Evolutionary conservation across 805 yeast genomes (phyloP).

Genomic region (Pichia paraexigua): DNA sequence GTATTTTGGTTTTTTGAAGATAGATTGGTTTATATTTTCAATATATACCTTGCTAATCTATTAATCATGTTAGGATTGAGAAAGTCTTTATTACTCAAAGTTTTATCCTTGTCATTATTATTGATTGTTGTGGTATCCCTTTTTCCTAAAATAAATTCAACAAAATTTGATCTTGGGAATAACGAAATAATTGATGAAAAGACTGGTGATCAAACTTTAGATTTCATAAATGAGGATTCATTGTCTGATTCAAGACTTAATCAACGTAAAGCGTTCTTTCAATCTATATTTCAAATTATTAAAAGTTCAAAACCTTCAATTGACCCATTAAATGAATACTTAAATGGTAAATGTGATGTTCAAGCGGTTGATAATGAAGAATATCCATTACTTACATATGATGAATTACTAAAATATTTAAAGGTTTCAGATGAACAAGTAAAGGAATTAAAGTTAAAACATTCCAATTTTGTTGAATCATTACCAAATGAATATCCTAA

Average conservation of each 20-base stretch:
- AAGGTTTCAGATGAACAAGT: constrained; percentile 38
- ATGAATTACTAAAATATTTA: constrained; percentile 38
- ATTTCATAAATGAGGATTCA: background rate
- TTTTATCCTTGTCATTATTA: background rate
- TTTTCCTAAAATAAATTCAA: background rate
- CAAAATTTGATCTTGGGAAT: background rate
- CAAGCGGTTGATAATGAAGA: constrained; percentile 1
- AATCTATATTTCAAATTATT: constrained; percentile 7
- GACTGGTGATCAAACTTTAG: background rate
- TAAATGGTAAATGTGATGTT: constrained; percentile 3
- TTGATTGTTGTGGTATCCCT: background rate
- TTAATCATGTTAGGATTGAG: background rate
- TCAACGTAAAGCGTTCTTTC: background rate
- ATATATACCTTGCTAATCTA: too few species aligned
- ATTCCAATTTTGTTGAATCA: constrained; percentile 34
- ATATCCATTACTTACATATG: background rate
- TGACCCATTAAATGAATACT: constrained; percentile 7
- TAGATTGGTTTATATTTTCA: too few species aligned
- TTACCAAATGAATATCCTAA: constrained; percentile 43
- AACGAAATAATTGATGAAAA: background rate
- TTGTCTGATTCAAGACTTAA: background rate
- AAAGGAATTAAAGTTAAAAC: constrained; percentile 38
- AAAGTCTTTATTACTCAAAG: background rate
- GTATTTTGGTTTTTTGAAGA: too few species aligned
- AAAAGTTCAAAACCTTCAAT: constrained; percentile 37